Percentiles rank a stretch among this genome's conserved stretches.
These are phyloP conservation scores for Galerina marginata DNA, from an alignment of 768 basidiomycete genomes.

Conservation along the genomic window DNA sequence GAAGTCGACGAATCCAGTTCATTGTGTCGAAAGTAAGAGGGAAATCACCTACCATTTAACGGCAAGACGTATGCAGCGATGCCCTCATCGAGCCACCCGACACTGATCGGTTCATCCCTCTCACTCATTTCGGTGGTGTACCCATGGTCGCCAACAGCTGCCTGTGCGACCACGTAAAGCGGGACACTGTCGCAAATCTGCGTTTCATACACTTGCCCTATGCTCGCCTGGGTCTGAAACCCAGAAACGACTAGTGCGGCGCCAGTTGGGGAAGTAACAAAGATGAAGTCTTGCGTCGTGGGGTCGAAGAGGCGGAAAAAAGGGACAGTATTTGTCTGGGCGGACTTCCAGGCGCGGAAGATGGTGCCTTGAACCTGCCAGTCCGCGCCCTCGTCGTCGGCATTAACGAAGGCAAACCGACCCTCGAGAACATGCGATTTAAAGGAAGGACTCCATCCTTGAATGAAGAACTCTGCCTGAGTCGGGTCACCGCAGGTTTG, in stretches of 20 bases:
- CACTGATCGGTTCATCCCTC: background rate
- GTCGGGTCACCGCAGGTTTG: background rate
- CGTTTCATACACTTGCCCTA: background rate
- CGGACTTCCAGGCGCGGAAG: background rate
- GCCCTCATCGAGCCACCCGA: background rate
- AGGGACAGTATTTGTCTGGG: background rate
- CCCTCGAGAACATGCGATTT: background rate
- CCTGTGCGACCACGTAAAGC: background rate
- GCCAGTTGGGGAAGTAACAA: background rate
- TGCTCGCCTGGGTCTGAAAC: background rate
- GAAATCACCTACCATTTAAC: no score
- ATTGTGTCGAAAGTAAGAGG: no score
- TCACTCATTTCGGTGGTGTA: background rate
- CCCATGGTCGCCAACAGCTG: background rate
- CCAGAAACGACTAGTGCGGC: background rate
- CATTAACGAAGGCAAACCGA: background rate
- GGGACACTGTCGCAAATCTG: constrained; percentile 1
- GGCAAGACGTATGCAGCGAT: no score
- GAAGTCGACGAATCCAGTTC: no score
- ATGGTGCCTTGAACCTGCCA: background rate
- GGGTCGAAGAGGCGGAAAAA: background rate
- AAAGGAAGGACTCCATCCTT: background rate
- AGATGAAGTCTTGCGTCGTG: background rate
- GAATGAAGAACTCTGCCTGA: background rate
- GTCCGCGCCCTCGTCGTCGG: background rate